Evolutionary conservation across 2,329 filamentous ascomycete species (phyloP).

Genomic region (Cryphonectria radicalis): DNA sequence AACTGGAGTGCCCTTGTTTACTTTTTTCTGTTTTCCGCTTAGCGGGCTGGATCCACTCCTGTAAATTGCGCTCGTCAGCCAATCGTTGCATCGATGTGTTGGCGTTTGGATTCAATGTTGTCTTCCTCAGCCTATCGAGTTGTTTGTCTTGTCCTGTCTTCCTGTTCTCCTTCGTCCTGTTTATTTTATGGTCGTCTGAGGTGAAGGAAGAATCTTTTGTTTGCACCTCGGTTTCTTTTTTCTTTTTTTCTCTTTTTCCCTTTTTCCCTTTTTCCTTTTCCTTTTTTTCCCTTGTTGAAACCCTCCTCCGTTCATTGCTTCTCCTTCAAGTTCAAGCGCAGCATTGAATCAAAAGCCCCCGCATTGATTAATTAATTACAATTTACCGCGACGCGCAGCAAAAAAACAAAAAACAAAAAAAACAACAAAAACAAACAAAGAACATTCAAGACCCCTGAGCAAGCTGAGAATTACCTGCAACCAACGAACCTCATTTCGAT

Average conservation of each 20-base stretch:
- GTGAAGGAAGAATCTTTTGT: not conserved
- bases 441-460: not conserved
- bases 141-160: not conserved
- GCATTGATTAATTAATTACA: not conserved
- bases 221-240: no score
- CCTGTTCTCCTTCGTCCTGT: not conserved
- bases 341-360: not conserved
- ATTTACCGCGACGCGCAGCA: not conserved
- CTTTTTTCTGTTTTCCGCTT: slow-evolving; percentile 5
- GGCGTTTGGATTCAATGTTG: not conserved
- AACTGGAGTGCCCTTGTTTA: not conserved
- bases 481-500: not conserved
- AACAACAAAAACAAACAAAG: not conserved
- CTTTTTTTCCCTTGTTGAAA: not conserved
- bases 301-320: not conserved
- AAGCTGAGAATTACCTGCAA: not conserved
- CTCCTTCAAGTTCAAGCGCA: not conserved
- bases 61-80: not conserved
- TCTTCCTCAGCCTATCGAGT: not conserved
- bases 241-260: not conserved
- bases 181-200: not conserved
- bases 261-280: not conserved
- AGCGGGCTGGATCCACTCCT: not conserved
- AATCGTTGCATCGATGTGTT: slow-evolving; percentile 8
- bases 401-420: not conserved